These are phyloP conservation scores for Hanseniaspora singularis DNA, from an alignment of 805 yeast genomes.

Conservation along the genomic window DNA sequence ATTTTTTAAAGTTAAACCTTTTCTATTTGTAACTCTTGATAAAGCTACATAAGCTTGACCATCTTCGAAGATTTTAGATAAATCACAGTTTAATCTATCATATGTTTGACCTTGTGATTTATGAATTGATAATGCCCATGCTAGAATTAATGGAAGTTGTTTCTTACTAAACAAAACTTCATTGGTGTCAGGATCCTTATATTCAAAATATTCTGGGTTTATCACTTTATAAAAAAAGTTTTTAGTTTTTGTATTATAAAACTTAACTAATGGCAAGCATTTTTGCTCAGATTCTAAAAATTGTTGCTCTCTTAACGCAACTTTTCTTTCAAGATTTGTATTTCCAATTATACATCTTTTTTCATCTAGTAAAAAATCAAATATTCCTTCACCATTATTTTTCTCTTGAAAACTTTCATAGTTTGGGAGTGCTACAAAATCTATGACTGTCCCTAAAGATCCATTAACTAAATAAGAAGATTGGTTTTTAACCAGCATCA, in stretches of 20 bases:
- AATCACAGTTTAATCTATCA: slow-evolving; percentile 63
- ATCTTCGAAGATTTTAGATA: slow-evolving; percentile 63
- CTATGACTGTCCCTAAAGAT: slow-evolving; percentile 57
- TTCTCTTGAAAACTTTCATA: slow-evolving; percentile 21
- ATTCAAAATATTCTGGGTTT: slow-evolving; percentile 64
- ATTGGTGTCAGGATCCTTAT: slow-evolving; percentile 58
- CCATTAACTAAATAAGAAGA: slow-evolving; percentile 69
- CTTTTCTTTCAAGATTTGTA: neutral
- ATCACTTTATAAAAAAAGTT: neutral
- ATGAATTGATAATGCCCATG: slow-evolving; percentile 94
- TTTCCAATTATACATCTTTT: neutral
- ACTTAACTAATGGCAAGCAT: slow-evolving; percentile 5
- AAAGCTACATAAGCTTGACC: slow-evolving; percentile 96
- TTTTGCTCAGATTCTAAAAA: neutral
- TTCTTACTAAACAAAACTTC: slow-evolving; percentile 55
- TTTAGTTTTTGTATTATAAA: neutral
- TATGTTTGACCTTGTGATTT: slow-evolving; percentile 92
- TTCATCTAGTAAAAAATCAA: neutral
- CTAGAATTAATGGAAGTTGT: slow-evolving; percentile 80
- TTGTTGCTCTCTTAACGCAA: neutral
- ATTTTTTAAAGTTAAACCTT: slow-evolving; percentile 70
- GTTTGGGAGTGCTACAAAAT: slow-evolving; percentile 36
- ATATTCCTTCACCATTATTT: neutral
- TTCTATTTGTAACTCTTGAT: slow-evolving; percentile 74
- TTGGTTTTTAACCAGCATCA: slow-evolving; percentile 67